Evolutionary conservation across 2,329 filamentous ascomycete genomes (phyloP).

Genomic region (Elsinoe australis): DNA sequence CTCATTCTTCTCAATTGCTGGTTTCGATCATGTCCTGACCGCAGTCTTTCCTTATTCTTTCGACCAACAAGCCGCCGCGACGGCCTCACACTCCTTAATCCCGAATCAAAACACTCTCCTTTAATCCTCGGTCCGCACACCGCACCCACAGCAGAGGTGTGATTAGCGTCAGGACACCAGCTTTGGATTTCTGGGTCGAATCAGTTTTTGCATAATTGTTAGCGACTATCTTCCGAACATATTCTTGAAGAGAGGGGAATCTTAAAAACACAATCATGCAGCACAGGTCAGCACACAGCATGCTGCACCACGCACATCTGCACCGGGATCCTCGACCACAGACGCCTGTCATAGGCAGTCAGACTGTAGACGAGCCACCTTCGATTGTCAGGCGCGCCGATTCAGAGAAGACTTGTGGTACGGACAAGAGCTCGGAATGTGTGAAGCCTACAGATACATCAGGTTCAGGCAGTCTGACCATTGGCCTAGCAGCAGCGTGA

Average conservation of each 20-base stretch:
- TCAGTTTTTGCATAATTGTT: too few relatives aligned
- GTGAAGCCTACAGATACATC: slow-evolving; percentile 52
- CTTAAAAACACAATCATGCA: slow-evolving; percentile 11
- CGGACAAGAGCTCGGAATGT: slow-evolving; percentile 33
- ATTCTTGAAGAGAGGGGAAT: not conserved
- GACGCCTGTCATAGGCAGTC: not conserved
- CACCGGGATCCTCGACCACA: not conserved
- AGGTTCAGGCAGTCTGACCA: slow-evolving; percentile 46
- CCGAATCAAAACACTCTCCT: slow-evolving; percentile 12
- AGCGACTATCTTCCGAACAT: too few relatives aligned
- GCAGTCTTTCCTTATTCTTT: slow-evolving; percentile 10
- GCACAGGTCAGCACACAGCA: slow-evolving; percentile 4
- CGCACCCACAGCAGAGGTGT: not conserved
- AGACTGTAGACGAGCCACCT: slow-evolving; percentile 11
- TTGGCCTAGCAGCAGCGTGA: slow-evolving; percentile 64
- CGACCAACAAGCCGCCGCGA: not conserved
- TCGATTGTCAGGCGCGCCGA: slow-evolving; percentile 9
- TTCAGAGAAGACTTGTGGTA: slow-evolving; percentile 9
- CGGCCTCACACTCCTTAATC: slow-evolving; percentile 12
- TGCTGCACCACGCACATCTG: slow-evolving; percentile 16
- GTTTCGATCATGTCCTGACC: slow-evolving; percentile 7
- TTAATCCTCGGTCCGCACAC: not conserved
- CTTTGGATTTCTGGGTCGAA: too few relatives aligned
- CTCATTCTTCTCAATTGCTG: slow-evolving; percentile 5
- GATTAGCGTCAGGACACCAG: not conserved